Conservation (phyloP, 768 basidiomycete genomes). For the Wakefieldia striispora region DNA sequence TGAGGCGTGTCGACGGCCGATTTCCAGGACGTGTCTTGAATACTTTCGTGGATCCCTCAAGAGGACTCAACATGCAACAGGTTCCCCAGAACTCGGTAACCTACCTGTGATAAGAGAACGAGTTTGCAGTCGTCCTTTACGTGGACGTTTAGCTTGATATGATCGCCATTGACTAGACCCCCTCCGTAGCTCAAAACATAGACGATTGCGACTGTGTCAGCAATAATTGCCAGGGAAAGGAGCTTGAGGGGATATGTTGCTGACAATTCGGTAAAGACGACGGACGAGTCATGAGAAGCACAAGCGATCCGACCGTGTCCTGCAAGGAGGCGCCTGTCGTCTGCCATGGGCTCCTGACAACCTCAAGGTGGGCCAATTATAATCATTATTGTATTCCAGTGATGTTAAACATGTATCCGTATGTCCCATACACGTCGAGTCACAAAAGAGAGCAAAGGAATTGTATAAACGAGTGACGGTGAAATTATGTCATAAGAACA, state of each 20-base stretch:
- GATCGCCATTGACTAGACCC: constrained; percentile 86
- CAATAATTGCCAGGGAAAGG: constrained; percentile 61
- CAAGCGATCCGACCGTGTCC: constrained; percentile 63
- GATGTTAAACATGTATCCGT: constrained; percentile 33
- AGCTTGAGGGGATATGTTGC: constrained; percentile 88
- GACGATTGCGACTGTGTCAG: constrained; percentile 56
- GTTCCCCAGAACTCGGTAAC: constrained; percentile 1
- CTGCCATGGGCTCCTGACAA: background rate
- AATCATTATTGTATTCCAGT: constrained; percentile 20
- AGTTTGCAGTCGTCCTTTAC: constrained; percentile 58
- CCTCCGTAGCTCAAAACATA: constrained; percentile 90
- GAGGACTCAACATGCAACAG: background rate
- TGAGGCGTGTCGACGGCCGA: constrained; percentile 46
- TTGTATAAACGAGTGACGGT: constrained; percentile 18
- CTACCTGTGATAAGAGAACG: constrained; percentile 83
- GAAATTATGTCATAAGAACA: constrained; percentile 28
- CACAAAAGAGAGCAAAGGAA: constrained; percentile 15
- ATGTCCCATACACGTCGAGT: constrained; percentile 39
- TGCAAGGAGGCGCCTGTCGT: constrained; percentile 13
- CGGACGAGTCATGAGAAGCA: constrained; percentile 49
- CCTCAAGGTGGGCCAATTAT: no score
- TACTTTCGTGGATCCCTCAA: constrained; percentile 89
- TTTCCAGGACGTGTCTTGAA: constrained; percentile 77
- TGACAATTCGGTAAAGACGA: constrained; percentile 69
- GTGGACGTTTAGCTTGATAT: constrained; percentile 58